phyloP scores from a whole-genome alignment of 2,329 filamentous ascomycete species.

The Exophiala lecanii-corni region DNA sequence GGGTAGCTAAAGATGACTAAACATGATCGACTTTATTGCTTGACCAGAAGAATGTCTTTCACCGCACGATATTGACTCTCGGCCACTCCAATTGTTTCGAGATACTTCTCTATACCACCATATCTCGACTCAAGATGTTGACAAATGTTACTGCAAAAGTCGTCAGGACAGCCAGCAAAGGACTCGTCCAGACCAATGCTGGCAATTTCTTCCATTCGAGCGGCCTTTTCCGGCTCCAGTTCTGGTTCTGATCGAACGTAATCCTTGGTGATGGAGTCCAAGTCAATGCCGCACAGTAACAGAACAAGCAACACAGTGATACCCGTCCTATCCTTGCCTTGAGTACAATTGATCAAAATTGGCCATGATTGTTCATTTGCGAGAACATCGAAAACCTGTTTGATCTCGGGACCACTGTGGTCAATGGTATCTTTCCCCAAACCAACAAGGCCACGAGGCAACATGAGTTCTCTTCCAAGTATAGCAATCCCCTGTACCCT shows the following conservation, averaged over 20 bases:
- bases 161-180: conserved; percentile 62
- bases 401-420: conserved; percentile 61
- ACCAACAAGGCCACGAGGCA: conserved; percentile 65
- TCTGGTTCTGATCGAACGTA: conserved; percentile 63
- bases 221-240: conserved; percentile 57
- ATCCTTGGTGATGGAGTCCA: conserved; percentile 60
- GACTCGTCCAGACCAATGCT: conserved; percentile 68
- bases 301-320: conserved; percentile 65
- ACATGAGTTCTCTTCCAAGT: conserved; percentile 66
- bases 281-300: conserved; percentile 51
- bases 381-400: conserved; percentile 64
- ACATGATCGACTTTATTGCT: no score
- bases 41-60: neutral
- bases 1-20: no score
- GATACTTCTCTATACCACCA: conserved; percentile 63
- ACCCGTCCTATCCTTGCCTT: conserved; percentile 82
- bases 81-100: conserved; percentile 58
- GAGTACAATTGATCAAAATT: conserved; percentile 74
- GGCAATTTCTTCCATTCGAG: conserved; percentile 62
- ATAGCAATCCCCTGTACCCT: conserved; percentile 66
- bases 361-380: conserved; percentile 53
- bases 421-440: conserved; percentile 67
- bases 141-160: conserved; percentile 59
- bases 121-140: conserved; percentile 57
- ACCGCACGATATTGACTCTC: conserved; percentile 31